phyloP scores from a whole-genome alignment of 2,329 filamentous ascomycete species.

The Diaporthe velutina region DNA sequence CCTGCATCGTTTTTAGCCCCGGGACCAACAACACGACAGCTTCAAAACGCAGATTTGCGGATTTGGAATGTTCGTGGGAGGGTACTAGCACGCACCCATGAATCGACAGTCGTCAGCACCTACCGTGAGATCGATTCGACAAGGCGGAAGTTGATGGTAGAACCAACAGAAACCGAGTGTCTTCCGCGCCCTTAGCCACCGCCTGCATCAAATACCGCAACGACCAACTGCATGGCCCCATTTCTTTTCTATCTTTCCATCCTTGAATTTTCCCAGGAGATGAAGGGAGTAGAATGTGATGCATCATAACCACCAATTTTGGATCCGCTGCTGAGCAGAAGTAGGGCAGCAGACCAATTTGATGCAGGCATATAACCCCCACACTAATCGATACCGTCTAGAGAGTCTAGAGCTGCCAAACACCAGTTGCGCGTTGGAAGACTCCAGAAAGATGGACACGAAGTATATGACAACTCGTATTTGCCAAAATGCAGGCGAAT shows the following conservation, averaged over 20 bases:
- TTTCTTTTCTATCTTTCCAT: neutral
- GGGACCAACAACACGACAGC: neutral
- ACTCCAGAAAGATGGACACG: neutral
- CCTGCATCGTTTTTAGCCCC: neutral
- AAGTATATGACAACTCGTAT: neutral
- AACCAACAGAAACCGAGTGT: slow-evolving; percentile 1
- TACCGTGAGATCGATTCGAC: neutral
- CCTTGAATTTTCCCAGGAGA: neutral
- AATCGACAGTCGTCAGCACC: neutral
- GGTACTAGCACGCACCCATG: neutral
- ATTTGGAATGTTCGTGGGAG: too few species aligned
- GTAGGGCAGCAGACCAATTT: neutral
- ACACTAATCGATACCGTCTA: neutral
- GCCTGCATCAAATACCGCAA: neutral
- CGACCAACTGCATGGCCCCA: slow-evolving; percentile 14
- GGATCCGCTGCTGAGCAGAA: neutral
- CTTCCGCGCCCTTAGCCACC: neutral
- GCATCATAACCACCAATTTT: neutral
- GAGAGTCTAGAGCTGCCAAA: neutral
- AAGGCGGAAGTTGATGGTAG: neutral
- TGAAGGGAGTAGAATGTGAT: neutral
- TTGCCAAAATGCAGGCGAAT: too few species aligned
- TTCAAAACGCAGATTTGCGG: neutral
- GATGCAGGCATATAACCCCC: neutral
- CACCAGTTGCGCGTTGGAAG: neutral